A percentile compares a stretch with the other conserved stretches of the same genome.
Conservation (phyloP, 1,284 basidiomycete genomes). For the Leccinum holopus region DNA sequence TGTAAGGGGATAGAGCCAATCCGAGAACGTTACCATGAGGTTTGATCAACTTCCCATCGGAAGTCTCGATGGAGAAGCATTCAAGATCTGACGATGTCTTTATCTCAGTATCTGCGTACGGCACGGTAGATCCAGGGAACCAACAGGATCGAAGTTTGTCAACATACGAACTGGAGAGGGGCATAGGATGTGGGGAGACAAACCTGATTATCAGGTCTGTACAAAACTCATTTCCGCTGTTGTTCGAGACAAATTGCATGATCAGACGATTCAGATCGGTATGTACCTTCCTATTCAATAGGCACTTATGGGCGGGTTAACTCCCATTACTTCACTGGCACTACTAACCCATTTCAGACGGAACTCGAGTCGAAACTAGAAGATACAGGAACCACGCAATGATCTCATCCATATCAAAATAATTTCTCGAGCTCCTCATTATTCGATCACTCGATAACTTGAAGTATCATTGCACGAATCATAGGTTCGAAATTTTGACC, state of each 20-base stretch:
- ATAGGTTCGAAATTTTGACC: not conserved
- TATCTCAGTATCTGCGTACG: not conserved
- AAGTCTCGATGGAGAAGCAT: not conserved
- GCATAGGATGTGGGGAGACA: not conserved
- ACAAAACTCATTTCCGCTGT: not conserved
- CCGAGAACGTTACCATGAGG: not conserved
- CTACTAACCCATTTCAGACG: not conserved
- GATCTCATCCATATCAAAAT: not conserved
- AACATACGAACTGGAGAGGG: not conserved
- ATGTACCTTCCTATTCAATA: not conserved
- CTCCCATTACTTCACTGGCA: not conserved
- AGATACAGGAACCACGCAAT: not conserved
- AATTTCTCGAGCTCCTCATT: not conserved
- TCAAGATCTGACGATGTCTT: not conserved
- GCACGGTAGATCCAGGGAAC: conserved; percentile 1
- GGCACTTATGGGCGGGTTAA: not conserved
- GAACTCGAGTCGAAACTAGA: not conserved
- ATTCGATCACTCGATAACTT: not conserved
- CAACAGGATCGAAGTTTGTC: not conserved
- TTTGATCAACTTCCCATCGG: conserved; percentile 5
- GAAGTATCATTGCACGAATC: not conserved
- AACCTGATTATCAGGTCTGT: not conserved
- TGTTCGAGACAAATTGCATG: not conserved
- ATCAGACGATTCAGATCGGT: not conserved
- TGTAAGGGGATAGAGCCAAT: not conserved